These are phyloP conservation scores for Amaranthus cruentus DNA, from an alignment of 148 eudicot species.

Conservation along the genomic window DNA sequence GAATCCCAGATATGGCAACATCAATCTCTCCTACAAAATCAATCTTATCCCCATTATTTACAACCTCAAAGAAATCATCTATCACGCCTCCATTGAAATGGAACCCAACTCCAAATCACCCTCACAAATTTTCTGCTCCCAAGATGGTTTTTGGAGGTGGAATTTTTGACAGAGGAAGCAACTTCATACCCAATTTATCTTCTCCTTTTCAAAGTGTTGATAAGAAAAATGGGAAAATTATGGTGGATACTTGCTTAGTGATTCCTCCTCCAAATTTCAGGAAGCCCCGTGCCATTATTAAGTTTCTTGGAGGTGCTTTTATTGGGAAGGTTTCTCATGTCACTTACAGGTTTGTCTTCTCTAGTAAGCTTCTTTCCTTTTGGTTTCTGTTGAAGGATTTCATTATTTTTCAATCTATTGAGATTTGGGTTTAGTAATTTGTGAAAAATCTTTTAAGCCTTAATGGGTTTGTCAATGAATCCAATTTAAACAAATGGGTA, in stretches of 20 bases:
- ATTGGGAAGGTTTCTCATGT: conserved; percentile 94
- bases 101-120: neutral
- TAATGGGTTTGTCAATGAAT: no score
- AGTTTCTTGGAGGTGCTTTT: conserved; percentile 91
- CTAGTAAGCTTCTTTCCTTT: no score
- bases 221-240: conserved; percentile 25
- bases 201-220: conserved; percentile 12
- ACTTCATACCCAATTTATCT: conserved; percentile 6
- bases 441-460: no score
- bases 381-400: neutral
- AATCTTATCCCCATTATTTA: conserved; percentile 13
- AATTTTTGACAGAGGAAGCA: conserved; percentile 2
- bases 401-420: neutral
- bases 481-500: no score
- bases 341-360: conserved; percentile 49
- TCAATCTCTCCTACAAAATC: conserved; percentile 13
- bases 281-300: conserved; percentile 64
- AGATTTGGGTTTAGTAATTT: neutral
- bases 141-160: conserved; percentile 19
- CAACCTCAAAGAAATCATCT: conserved; percentile 8
- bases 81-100: conserved; percentile 5
- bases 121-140: conserved; percentile 14
- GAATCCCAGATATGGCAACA: conserved; percentile 13
- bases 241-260: conserved; percentile 67
- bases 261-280: conserved; percentile 61